A percentile compares a stretch with the other conserved stretches of the same genome.
phyloP scores from a whole-genome alignment of 495 filamentous ascomycete species.

The Oidiodendron maius region DNA sequence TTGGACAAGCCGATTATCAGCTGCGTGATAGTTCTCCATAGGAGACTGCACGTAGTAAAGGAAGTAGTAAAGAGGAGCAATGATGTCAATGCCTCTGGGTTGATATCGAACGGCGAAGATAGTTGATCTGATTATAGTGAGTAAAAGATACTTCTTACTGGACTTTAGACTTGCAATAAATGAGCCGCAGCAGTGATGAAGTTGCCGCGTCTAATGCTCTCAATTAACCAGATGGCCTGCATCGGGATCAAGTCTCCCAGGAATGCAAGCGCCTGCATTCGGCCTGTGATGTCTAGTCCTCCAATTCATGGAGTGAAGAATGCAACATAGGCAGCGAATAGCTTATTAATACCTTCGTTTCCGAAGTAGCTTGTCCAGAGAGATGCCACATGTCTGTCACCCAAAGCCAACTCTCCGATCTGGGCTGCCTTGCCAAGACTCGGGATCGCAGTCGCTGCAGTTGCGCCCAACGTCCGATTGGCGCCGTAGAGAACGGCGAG shows the following conservation, averaged over 20 bases:
- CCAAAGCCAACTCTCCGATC: no score
- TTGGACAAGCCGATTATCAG: conserved; percentile 25
- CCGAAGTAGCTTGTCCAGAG: background rate
- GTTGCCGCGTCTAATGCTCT: conserved; percentile 11
- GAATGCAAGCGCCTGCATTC: conserved; percentile 15
- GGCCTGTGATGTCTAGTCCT: background rate
- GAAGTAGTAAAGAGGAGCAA: conserved; percentile 34
- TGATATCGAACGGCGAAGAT: conserved; percentile 28
- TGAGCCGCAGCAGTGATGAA: conserved; percentile 1
- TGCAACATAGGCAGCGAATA: background rate
- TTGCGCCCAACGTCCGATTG: background rate
- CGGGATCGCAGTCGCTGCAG: background rate
- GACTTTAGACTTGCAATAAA: no score
- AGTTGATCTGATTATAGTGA: conserved; percentile 18
- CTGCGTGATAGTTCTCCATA: conserved; percentile 17
- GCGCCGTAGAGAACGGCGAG: background rate
- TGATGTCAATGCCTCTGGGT: conserved; percentile 25
- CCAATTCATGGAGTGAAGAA: background rate
- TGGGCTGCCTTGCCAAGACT: background rate
- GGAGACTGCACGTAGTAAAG: conserved; percentile 26
- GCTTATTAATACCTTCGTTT: background rate
- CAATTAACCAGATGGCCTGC: conserved; percentile 14
- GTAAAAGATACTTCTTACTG: background rate
- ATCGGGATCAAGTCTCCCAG: conserved; percentile 12
- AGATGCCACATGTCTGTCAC: no score